Base-by-base conservation (phyloP, 2,329 filamentous ascomycete species). In the Aspergillus novoparasiticus region DNA sequence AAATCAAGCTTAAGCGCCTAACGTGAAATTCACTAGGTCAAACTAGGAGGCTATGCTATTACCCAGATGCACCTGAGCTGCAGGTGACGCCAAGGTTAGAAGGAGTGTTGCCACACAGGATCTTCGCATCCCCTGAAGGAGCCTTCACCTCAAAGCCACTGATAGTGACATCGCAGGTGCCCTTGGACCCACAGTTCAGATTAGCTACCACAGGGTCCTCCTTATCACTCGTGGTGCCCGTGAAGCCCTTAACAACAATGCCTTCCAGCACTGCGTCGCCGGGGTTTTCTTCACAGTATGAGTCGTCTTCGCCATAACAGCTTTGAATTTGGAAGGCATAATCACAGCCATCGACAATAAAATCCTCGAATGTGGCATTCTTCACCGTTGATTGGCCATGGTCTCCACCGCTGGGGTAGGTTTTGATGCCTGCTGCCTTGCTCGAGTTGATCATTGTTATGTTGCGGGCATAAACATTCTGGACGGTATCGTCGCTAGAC, bases 361-460 rank as follows among this genome's bases (percentile, higher is more conserved):
- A 71, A 21, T 71, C 73, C 6, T 73, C 71, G 60, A 72, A 83
- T 0, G 79, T 83, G 26, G 82, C 77, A 62, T 83, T 83, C 3
- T 66, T 71, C 26, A 83, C 79, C 0, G 74, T 75, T 0, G 79
- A 77, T 0, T 70, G 65, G 14, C 79, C 78, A 61, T 82, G 75
- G 6, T 59, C 63, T 2, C 68, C 68, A 1, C 80, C 79, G 16
- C 72, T 73, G 0, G 80, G 79, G 62, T 83, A 83, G 2, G 79
- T 72, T 67, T 83, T 84, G 66, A 84, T 83, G 0, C 82, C 81
- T 0, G 74, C 79, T 1, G 81, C 81, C 63, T 83, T 83, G 34
- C 76, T 78, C 2, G 75, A 80, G 26, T 73, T 69, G 30, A 78
- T 71, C 80, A 83, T 81, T 8, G 66, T 75, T 1, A 77, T 79